Evolutionary conservation across 2,329 filamentous ascomycete species (phyloP), one percentile per base, ranked within the genome.

Genomic region (Bipolaris oryzae): DNA sequence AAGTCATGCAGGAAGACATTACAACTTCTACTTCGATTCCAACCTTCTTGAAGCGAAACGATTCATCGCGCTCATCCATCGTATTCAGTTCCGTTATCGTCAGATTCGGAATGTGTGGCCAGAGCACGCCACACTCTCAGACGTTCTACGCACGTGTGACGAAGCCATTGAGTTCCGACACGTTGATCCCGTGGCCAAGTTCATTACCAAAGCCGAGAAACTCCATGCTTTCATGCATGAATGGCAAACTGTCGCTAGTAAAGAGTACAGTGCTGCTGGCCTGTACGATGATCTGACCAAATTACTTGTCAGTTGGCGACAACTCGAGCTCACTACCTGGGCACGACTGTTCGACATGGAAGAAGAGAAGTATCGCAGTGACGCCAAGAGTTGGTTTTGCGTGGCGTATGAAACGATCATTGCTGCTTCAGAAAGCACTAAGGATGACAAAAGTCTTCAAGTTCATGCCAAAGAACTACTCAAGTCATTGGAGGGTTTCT

Each of bases 351-450:
- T 99, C 58, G 91, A 96, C 64, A 87, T 90, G 74, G 95, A 99
- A 75, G 83, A 87, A 35, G 82, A 85, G 50, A 92, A 89, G 67
- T 92, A 88, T 66, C 81, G 88, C 20, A 85, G 91, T 46, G 89
- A 92, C 69, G 92, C 94, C 2, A 88, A 87, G 67, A 89, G 89
- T 15, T 99, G 95, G 95, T 99, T 93, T 89, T 99, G 97, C 68
- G 84, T 98, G 57, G 92, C 94, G 1, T 99, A 97, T 69, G 92
- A 98, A 75, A 91, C 89, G 4, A 86, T 96, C 39, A 84, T 99
- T 64, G 89, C 87, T 3, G 89, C 88, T 9, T 89, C 93, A 0
- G 80, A 91, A 51, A 84, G 85, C 18, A 82, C 94, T 58, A 79
- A 72, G 1, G 81, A 84, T 21, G 82, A 80, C 1, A 77, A 84